Evolutionary conservation across 2,329 filamentous ascomycete genomes (phyloP).

Genomic region (Xylaria sp.): DNA sequence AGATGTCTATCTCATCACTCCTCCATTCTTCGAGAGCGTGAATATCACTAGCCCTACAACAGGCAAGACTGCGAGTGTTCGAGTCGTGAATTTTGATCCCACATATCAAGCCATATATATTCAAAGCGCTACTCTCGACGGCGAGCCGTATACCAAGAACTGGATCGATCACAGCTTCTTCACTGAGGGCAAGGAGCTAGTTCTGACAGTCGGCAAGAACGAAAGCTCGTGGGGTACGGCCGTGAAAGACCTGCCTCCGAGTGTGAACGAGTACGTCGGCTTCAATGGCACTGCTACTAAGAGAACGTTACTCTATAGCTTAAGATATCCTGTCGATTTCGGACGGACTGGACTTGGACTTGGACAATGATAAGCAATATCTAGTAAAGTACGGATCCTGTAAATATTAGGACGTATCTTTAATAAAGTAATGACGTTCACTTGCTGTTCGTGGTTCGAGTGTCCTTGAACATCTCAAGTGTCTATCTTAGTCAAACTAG

Average conservation of each 20-base stretch:
- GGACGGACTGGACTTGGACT: constrained; percentile 22
- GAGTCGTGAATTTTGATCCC: constrained; percentile 71
- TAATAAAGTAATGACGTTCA: constrained; percentile 27
- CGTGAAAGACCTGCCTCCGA: constrained; percentile 71
- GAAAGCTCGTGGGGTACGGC: constrained; percentile 74
- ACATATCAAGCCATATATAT: constrained; percentile 69
- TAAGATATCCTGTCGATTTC: constrained; percentile 24
- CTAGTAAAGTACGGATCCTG: neutral
- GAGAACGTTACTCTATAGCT: constrained; percentile 16
- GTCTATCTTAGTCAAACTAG: neutral
- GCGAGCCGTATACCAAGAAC: constrained; percentile 68
- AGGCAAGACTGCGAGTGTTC: constrained; percentile 68
- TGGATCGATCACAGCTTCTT: constrained; percentile 78
- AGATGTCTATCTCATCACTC: constrained; percentile 76
- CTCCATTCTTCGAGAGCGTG: constrained; percentile 73
- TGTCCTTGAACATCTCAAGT: neutral
- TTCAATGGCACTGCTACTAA: constrained; percentile 40
- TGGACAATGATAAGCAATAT: constrained; percentile 14
- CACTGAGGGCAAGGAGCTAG: constrained; percentile 70
- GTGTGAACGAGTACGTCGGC: constrained; percentile 55
- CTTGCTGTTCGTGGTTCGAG: neutral
- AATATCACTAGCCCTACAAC: constrained; percentile 68
- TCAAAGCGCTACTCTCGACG: constrained; percentile 72
- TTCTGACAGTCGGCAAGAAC: constrained; percentile 67
- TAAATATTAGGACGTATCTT: constrained; percentile 18